Evolutionary conservation across 2,329 filamentous ascomycete genomes (phyloP), one percentile per base, ranked within the genome.

Genomic region (Cytospora schulzeri): DNA sequence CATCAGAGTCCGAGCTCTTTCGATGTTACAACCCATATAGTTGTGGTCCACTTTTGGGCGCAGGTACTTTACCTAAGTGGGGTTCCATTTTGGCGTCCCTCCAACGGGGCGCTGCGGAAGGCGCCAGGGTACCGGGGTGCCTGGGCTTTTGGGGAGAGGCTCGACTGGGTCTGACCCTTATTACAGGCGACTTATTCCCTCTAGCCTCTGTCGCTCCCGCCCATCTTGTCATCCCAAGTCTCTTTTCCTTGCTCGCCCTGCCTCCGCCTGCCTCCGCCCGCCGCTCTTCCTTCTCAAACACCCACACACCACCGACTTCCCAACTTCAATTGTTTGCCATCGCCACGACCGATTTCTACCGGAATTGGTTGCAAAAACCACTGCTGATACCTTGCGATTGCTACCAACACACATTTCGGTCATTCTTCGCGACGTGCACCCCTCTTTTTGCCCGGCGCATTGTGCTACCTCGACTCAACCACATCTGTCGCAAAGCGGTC

Each of bases 121-220:
- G 45, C 19, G n/a, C 22, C 22, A 48, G 45, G 45, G 45, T 24
- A 19, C 45, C n/a, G 24, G 45, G 45, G n/a, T 22, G 51, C 59
- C 59, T 50, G 48, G 59, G 33, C 26, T 54, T 22, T 48, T 35
- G 59, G 33, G 59, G 54, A 19, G 14, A 31, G 26, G 28, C 45
- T 48, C 35, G 26, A 52, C 59, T 62, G 59, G 59, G 59, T 62
- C 62, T 52, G 53, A 61, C 57, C 57, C 63, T 61, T 64, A 64
- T 64, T 61, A 62, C 55, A 48, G 53, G 38, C 57, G 62, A 66
- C 65, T 62, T 66, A 66, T 64, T 66, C 61, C 53, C 64, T 38
- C 64, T 63, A 66, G 65, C 62, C 65, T 54, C 58, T 60, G 56
- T 58, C 65, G 62, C 65, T 66, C 65, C 65, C 65, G 57, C 65